These are phyloP conservation scores for maize (Zea mays) DNA, from an alignment of 176 grass and related monocot genomes.

Conservation along the genomic window Zm-B73-REFERENCE-NAM-5.0 NC_050098.1:110673501-110674000, in stretches of 20 bases:
- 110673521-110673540: no score
- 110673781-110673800: constrained; percentile 70
- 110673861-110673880: constrained; percentile 64
- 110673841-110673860: constrained; percentile 70
- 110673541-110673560: constrained; percentile 34
- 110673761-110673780: constrained; percentile 93
- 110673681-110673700: constrained; percentile 28
- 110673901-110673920: not conserved
- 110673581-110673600: constrained; percentile 49
- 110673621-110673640: constrained; percentile 44
- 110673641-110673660: constrained; percentile 47
- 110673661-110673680: not conserved
- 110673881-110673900: constrained; percentile 68
- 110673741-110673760: constrained; percentile 94
- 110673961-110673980: constrained; percentile 32
- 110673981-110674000: constrained; percentile 36
- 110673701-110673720: constrained; percentile 55
- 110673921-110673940: constrained; percentile 11
- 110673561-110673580: constrained; percentile 48
- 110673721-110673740: constrained; percentile 48
- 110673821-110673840: constrained; percentile 88
- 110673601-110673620: constrained; percentile 62
- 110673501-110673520: not conserved
- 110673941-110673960: not conserved
- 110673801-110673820: constrained; percentile 75